Evolutionary conservation across 352 stramenopile species (phyloP).

Genomic region (Stephanocyclus meneghinianus): DNA sequence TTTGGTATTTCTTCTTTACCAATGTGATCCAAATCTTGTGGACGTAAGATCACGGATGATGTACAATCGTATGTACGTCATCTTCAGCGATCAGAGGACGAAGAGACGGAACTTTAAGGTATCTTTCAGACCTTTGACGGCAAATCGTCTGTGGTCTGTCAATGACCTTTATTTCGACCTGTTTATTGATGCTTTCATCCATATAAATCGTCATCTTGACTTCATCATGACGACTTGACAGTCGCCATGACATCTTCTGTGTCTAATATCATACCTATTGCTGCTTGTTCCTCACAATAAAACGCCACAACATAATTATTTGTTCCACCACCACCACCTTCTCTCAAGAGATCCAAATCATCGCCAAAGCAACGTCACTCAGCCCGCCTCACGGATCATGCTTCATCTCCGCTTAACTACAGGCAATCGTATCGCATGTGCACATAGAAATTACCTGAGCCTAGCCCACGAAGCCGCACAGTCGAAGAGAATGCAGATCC

Average conservation of each 20-base stretch:
- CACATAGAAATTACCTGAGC: background rate
- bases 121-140: too few relatives aligned
- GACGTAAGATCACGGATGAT: too few relatives aligned
- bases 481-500: background rate
- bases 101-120: too few relatives aligned
- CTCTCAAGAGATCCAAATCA: too few relatives aligned
- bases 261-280: background rate
- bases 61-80: too few relatives aligned
- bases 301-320: too few relatives aligned
- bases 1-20: too few relatives aligned
- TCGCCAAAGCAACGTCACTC: background rate
- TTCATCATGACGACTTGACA: background rate
- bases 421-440: background rate
- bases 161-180: background rate
- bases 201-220: background rate
- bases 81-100: too few relatives aligned
- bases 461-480: background rate
- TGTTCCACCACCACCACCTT: too few relatives aligned
- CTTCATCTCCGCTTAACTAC: background rate
- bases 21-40: too few relatives aligned
- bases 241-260: slow-evolving; percentile 4
- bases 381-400: background rate
- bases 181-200: background rate
- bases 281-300: background rate
- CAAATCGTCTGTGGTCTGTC: background rate